These are phyloP conservation scores for Aegilops sharonensis DNA, from an alignment of 176 grass and related monocot genomes.

Conservation along the genomic window DNA sequence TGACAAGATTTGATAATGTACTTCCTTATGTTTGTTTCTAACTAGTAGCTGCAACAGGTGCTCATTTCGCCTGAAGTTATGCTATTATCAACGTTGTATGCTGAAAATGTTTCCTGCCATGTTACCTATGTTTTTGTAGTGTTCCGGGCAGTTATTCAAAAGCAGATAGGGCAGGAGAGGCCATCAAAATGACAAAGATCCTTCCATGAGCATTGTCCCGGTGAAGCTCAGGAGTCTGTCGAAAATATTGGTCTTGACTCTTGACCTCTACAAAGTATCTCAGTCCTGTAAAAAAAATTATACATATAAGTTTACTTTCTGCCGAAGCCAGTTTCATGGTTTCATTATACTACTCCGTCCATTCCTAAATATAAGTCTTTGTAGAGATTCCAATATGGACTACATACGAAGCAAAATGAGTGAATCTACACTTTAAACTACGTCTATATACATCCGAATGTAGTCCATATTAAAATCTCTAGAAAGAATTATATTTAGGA, in stretches of 20 bases:
- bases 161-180: constrained; percentile 61
- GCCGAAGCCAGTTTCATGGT: background rate
- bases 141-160: constrained; percentile 70
- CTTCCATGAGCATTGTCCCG: constrained; percentile 49
- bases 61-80: background rate
- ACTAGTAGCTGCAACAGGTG: background rate
- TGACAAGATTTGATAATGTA: constrained; percentile 1
- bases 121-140: background rate
- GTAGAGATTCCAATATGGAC: no score
- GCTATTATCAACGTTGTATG: no score
- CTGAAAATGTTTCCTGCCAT: background rate
- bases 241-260: constrained; percentile 61
- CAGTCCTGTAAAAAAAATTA: background rate
- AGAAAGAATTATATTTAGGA: no score
- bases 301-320: background rate
- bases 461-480: no score
- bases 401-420: no score
- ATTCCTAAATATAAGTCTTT: no score
- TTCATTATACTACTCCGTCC: background rate
- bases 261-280: constrained; percentile 62
- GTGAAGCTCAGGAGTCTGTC: constrained; percentile 51
- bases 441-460: no score
- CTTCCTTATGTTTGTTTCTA: background rate
- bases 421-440: no score
- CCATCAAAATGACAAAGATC: constrained; percentile 65